Base-by-base conservation (phyloP, 2,329 filamentous ascomycete species). In the Torrubiella hemipterigena region DNA sequence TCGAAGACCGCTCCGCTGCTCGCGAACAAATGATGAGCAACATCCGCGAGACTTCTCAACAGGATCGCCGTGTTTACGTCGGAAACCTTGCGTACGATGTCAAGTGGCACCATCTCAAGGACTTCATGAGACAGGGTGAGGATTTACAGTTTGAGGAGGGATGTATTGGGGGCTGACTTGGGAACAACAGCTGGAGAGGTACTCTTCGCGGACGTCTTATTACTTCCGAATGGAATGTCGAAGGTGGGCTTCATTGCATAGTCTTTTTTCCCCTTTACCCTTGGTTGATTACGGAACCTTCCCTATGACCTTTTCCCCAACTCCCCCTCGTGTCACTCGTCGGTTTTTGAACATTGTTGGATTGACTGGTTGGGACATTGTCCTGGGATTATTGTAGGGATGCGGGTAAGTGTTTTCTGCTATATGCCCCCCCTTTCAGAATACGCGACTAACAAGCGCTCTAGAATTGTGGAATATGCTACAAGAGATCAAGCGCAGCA, bases 191-290 rank as follows among this genome's bases (percentile, higher is more conserved):
- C 91, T 69, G 91, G 91, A 74, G 89, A 96, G 64, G 91, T 98
- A 61, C 77, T 96, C 68, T 98, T 94, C 69, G 91, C 91, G 69
- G 91, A 98, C 74, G 91, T 98, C 57, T 79, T 98, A 65, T 73
- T 94, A 63, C 86, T 98, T 80, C 91, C 91, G 56, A 98, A 98
- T 75, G 91, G 91, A 87, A 98, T 98, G 91, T 96, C 89, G 84
- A 98, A 98, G 89, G 89, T 96, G 87, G 85, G 84, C 86, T 77
- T 79, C 73, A 81, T 82, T 70, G 77, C 68, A 72, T 87, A 81
- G 81, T 76, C 78, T 73, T 16, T 18, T 21, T 27, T 16, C 24
- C 17, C 27, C 9, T 17, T 17, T 17, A n/a, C 18, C 16, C 17
- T 18, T 31, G 29, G 11, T 28, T n/a, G n/a, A n/a, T n/a, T n/a